Evolutionary conservation across 192 early-diverging fungal genomes (phyloP), one percentile per base, ranked within the genome.

Genomic region (Radiomyces spectabilis): DNA sequence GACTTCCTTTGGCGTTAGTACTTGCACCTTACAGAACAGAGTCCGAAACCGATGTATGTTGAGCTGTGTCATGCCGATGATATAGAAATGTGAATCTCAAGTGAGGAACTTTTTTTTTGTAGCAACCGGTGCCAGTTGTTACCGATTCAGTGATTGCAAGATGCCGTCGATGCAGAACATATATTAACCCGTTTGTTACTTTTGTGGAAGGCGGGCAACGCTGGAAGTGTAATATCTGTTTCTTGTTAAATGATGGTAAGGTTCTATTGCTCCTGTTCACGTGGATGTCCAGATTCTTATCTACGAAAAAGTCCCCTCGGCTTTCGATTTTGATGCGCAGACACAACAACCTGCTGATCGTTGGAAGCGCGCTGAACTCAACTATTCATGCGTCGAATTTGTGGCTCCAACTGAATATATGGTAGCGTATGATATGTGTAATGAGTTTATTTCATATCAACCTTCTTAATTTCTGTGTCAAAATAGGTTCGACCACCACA

Each of bases 151-250:
- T 85, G 41, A 95, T 98, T 73, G 90, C 93, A 50, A 83, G 95
- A 27, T 98, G 95, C 72, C 77, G 94, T 27, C 75, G 93, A 21
- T 98, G 95, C 71, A 78, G 95, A 53, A 88, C 91, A 3, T 98
- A 98, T 58, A 92, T 98, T 65, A 97, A 97, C 53, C 95, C 95
- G 21, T 98, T 87, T 70, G 87, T 97, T 5, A 84, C 83, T 38
- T 98, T 96, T 79, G 84, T 91, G 0, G 95, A 98, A 53, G 91
- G 95, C 41, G 95, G 94, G 8, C 87, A 91, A 35, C 79, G 91
- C 33, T 98, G 95, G 95, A 87, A 86, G 67, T 98, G 95, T 68
- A 95, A 95, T 66, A 75, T 97, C 75, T 98, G 95, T 68, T 87
- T 82, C 53, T 73, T 94, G 16, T 79, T 81, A 61, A 97, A 97